Conservation (phyloP, 257 asterid genomes). For the Scutellaria baicalensis region DNA sequence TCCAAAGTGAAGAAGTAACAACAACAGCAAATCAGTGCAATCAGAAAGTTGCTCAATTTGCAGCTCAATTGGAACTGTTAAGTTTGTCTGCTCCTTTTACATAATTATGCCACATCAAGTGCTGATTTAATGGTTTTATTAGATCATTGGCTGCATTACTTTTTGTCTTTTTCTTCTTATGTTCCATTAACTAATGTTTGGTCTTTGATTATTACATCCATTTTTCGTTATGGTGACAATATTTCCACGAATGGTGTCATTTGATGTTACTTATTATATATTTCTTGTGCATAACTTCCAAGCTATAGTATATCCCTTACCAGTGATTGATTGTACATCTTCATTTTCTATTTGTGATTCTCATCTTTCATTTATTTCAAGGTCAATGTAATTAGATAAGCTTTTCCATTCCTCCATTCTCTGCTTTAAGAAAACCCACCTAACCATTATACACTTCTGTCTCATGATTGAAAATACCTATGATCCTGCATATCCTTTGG, state of each 20-base stretch:
- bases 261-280: not conserved
- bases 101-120: not conserved
- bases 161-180: not conserved
- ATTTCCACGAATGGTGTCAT: not conserved
- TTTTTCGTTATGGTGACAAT: not conserved
- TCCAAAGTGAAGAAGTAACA: constrained; percentile 75
- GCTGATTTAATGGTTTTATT: not conserved
- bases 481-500: not conserved
- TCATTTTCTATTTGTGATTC: not conserved
- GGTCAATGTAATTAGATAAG: not conserved
- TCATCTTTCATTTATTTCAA: not conserved
- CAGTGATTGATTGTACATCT: not conserved
- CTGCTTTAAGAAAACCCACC: not conserved
- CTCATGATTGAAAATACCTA: not conserved
- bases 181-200: not conserved
- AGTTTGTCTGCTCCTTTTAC: constrained; percentile 16
- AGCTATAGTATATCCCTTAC: not conserved
- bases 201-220: not conserved
- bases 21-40: constrained; percentile 91
- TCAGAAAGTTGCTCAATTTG: constrained; percentile 81
- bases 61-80: constrained; percentile 88
- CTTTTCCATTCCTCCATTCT: not conserved
- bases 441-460: not conserved
- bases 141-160: not conserved
- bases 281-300: not conserved